A percentile compares a stretch with the other conserved stretches of the same genome.
phyloP scores from a whole-genome alignment of 495 filamentous ascomycete genomes.

The Trichoderma erinaceum region DNA sequence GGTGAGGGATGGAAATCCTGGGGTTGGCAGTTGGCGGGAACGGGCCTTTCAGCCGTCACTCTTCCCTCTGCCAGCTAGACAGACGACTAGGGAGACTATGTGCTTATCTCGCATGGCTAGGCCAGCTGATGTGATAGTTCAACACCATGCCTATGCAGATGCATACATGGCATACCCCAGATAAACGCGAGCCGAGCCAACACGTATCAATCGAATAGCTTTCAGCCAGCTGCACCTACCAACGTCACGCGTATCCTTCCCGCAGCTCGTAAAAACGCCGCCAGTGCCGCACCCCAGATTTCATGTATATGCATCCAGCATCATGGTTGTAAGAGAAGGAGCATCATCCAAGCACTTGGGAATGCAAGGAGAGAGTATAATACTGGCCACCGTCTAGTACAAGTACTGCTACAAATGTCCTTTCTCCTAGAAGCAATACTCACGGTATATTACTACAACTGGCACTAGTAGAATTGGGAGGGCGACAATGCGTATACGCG shows the following conservation, averaged over 20 bases:
- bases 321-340: not conserved
- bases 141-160: not conserved
- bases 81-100: too few relatives aligned
- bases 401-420: not conserved
- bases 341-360: not conserved
- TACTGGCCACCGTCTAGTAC: not conserved
- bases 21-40: not conserved
- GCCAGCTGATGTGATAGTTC: not conserved
- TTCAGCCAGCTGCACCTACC: not conserved
- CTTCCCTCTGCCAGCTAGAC: too few relatives aligned
- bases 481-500: not conserved
- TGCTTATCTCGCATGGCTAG: not conserved
- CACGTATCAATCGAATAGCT: not conserved
- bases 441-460: not conserved
- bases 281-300: not conserved
- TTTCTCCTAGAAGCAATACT: not conserved
- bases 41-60: not conserved
- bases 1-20: not conserved
- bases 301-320: not conserved
- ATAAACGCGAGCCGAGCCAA: not conserved
- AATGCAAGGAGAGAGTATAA: not conserved
- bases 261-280: constrained; percentile 9
- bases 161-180: too few relatives aligned
- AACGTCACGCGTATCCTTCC: constrained; percentile 3
- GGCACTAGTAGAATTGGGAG: not conserved